Conservation (phyloP, 352 stramenopile species). For the Pythium aphanidermatum region DNA sequence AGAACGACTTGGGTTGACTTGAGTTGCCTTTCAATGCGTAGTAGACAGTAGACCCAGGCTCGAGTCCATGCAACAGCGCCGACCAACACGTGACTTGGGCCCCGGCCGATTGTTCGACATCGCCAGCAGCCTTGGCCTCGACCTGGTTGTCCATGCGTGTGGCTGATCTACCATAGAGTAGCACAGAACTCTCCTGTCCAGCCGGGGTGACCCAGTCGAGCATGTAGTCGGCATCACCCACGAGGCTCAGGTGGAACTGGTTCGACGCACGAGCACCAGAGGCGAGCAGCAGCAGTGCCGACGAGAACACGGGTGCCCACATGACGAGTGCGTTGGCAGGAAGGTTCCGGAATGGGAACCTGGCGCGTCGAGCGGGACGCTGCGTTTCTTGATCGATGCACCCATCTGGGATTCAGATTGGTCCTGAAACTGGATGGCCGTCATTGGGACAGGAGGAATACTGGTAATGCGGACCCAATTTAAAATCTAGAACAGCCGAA, state of each 20-base stretch:
- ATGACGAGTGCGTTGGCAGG: too few relatives aligned
- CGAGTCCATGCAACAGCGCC: conserved; percentile 37
- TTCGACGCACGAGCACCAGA: conserved; percentile 16
- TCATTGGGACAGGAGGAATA: too few relatives aligned
- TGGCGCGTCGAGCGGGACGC: too few relatives aligned
- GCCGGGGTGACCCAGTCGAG: conserved; percentile 61
- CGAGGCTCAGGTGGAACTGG: conserved; percentile 70
- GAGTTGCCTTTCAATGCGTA: conserved; percentile 40
- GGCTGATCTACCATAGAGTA: conserved; percentile 39
- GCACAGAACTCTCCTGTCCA: conserved; percentile 23
- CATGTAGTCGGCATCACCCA: conserved; percentile 48
- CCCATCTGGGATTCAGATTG: too few relatives aligned
- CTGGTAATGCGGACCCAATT: too few relatives aligned
- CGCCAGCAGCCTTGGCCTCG: conserved; percentile 25
- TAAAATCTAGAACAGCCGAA: too few relatives aligned
- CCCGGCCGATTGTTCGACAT: conserved; percentile 39
- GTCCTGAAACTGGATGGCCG: too few relatives aligned
- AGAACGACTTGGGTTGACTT: conserved; percentile 34
- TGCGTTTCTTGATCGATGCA: too few relatives aligned
- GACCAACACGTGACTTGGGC: conserved; percentile 51
- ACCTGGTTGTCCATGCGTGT: conserved; percentile 29
- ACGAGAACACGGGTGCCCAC: neutral
- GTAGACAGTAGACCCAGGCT: conserved; percentile 43
- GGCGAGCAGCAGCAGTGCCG: neutral
- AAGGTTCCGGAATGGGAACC: too few relatives aligned